Conservation (phyloP, 139 green algal species). For the Chlorella sp. region DNA sequence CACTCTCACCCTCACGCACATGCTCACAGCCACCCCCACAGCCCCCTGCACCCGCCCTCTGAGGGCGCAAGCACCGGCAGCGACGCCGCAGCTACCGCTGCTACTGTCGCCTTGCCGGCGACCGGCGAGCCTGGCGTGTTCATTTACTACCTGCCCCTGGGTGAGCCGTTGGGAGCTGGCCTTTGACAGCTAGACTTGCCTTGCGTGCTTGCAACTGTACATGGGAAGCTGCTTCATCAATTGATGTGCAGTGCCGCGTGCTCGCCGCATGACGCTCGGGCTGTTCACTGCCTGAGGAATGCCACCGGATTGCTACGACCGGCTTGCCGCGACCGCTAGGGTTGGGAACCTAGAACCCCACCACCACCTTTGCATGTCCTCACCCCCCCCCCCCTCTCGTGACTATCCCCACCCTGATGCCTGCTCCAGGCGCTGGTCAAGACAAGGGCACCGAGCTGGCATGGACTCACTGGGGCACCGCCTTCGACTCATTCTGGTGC, state of each 20-base stretch:
- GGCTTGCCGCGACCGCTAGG: no score
- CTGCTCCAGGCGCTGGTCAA: background rate
- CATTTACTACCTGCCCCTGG: conserved; percentile 63
- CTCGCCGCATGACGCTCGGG: background rate
- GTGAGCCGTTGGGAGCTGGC: background rate
- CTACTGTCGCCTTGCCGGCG: background rate
- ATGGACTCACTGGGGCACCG: conserved; percentile 58
- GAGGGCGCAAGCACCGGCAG: background rate
- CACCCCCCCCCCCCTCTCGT: no score
- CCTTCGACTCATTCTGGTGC: conserved; percentile 73
- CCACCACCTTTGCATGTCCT: no score
- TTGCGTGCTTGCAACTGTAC: no score
- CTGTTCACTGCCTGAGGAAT: no score
- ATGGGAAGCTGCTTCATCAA: no score
- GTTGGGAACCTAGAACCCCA: no score
- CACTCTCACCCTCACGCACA: background rate
- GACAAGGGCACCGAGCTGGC: no score
- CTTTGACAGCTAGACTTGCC: no score
- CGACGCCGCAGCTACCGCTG: background rate
- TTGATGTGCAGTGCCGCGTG: background rate
- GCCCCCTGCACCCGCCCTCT: background rate
- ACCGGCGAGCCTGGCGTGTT: conserved; percentile 45
- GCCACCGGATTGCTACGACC: no score
- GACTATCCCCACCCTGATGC: no score
- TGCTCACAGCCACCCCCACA: background rate